phyloP scores from a whole-genome alignment of 805 yeast species.

The Yarrowia phangngaensis region DNA sequence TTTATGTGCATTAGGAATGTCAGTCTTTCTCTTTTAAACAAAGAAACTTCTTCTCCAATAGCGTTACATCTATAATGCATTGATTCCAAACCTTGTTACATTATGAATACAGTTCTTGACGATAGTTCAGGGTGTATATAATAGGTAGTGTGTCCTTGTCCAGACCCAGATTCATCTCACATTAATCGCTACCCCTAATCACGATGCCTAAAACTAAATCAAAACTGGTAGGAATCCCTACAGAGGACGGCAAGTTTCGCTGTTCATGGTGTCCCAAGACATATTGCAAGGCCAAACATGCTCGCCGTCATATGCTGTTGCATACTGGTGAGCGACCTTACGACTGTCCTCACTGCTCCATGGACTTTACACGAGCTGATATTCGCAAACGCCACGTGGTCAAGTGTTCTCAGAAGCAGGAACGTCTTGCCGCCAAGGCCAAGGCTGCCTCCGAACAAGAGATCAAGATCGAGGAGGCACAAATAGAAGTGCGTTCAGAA shows the following conservation, averaged over 20 bases:
- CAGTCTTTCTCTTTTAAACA: too few relatives aligned
- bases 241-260: conserved; percentile 46
- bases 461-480: conserved; percentile 5
- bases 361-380: conserved; percentile 67
- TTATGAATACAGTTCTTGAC: too few relatives aligned
- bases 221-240: conserved; percentile 25
- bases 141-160: too few relatives aligned
- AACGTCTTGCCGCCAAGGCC: not conserved
- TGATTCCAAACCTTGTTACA: too few relatives aligned
- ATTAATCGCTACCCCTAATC: not conserved
- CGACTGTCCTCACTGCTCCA: conserved; percentile 67
- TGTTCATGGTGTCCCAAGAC: conserved; percentile 35
- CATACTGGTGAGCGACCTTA: conserved; percentile 86
- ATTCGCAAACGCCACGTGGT: conserved; percentile 65
- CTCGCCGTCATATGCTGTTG: conserved; percentile 74
- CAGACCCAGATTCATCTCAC: too few relatives aligned
- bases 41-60: too few relatives aligned
- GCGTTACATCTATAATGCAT: too few relatives aligned
- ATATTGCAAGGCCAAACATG: conserved; percentile 56
- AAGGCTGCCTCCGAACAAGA: not conserved
- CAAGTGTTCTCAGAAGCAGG: conserved; percentile 31
- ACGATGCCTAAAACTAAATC: conserved; percentile 13
- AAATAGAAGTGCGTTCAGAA: too few relatives aligned
- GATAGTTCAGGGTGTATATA: too few relatives aligned
- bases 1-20: too few relatives aligned